Base-by-base conservation (phyloP, 139 green algal genomes). In the Diplosphaera chodatii region DNA sequence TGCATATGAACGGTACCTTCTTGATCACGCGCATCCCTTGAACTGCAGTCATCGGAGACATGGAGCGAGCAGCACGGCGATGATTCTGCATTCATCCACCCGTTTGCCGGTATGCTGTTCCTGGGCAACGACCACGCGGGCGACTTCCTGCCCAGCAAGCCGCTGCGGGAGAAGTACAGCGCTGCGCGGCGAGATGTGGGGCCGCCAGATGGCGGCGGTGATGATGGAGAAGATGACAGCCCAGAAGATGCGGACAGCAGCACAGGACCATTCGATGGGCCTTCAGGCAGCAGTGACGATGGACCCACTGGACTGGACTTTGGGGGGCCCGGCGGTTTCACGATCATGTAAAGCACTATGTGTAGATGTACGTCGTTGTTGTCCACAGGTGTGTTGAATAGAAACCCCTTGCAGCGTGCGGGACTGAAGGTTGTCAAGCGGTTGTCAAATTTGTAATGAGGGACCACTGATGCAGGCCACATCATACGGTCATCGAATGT, bases 71-170 rank as follows among this genome's bases (percentile, higher is more conserved):
- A 71, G 56, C 75, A 87, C 32, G 84, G 84, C 30, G 3, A 70
- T 4, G n/a, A n/a, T n/a, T 78, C 16, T 10, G 18, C 56, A 0
- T 70, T 94, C 41, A 62, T 85, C 72, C 87, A 95, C 77, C 87
- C 87, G 0, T 95, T 87, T 76, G 70, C 74, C 20, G 87, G 89
- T 73, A 78, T 89, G 20, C 78, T 96, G 69, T 96, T 96, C 75
- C 76, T 94, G 31, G 91, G 91, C 0, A 65, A 80, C 28, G 91
- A 96, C 67, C 87, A 77, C 6, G 68, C 78, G 3, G 91, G 91
- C 13, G 89, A 96, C 83, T 80, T 91, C 76, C 64, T 96, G 40
- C 89, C 90, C 20, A 86, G 74, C 59, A 75, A 76, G 67, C 78
- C 89, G 67, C 77, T 94, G 32, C 75, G 88, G 4, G 84, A 94